phyloP scores from a whole-genome alignment of 805 yeast species.

The Schwanniomyces sp. region DNA sequence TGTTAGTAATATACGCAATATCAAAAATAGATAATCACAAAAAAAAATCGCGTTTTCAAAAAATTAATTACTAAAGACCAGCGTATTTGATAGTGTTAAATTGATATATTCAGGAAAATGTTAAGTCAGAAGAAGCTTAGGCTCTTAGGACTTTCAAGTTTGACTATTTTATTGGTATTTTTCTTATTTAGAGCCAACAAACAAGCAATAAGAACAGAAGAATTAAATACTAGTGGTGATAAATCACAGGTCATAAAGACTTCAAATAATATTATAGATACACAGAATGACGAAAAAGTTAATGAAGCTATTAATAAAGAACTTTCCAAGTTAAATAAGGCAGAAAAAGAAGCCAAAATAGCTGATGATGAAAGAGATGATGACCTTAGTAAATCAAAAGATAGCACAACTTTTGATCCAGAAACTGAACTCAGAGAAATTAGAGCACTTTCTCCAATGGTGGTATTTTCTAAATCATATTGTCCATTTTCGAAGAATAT shows the following conservation, averaged over 20 bases:
- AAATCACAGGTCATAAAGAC: constrained; percentile 6
- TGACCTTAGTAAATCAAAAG: constrained; percentile 7
- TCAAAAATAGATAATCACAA: no score
- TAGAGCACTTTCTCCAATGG: constrained; percentile 61
- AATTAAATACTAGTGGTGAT: not conserved
- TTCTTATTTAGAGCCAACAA: constrained; percentile 4
- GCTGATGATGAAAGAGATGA: constrained; percentile 9
- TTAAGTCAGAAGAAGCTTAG: constrained; percentile 10
- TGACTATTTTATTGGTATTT: constrained; percentile 7
- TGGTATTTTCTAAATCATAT: constrained; percentile 52
- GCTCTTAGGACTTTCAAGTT: constrained; percentile 7
- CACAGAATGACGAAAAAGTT: constrained; percentile 32
- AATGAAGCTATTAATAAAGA: constrained; percentile 42
- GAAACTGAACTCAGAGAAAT: constrained; percentile 51
- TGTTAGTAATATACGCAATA: no score
- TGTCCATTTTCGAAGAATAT: constrained; percentile 79
- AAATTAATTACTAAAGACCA: not conserved
- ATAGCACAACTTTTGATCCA: constrained; percentile 26
- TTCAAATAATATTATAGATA: constrained; percentile 27
- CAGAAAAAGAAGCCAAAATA: constrained; percentile 9
- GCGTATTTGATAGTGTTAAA: not conserved
- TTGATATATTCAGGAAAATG: constrained; percentile 1
- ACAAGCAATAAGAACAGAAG: constrained; percentile 1
- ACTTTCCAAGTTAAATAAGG: constrained; percentile 22
- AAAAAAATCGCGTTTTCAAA: not conserved